A percentile compares a stretch with the other conserved stretches of the same genome.
These are phyloP conservation scores for Botryotinia convoluta DNA, from an alignment of 2,329 filamentous ascomycete genomes.

Conservation along the genomic window DNA sequence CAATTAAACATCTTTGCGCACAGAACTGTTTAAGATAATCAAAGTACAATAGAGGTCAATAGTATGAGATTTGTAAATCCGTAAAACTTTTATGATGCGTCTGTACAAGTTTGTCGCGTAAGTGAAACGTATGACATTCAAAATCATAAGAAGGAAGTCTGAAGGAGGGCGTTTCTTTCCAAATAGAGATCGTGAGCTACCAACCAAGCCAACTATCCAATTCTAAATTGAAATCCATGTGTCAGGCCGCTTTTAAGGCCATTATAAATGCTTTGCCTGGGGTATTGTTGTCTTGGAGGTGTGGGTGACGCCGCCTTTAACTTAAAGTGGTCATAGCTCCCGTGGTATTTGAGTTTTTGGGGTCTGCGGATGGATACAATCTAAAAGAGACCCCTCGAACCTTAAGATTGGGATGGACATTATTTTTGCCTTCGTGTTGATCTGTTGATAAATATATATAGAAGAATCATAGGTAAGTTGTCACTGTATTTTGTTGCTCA, in stretches of 20 bases:
- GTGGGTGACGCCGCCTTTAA: conserved; percentile 4
- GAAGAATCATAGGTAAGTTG: not conserved
- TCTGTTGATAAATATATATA: not conserved
- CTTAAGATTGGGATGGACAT: not conserved
- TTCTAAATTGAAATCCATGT: not conserved
- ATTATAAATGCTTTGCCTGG: not conserved
- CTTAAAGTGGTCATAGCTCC: conserved; percentile 5
- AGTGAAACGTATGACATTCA: conserved; percentile 20
- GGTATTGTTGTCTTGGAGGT: not conserved
- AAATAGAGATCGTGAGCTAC: conserved; percentile 10
- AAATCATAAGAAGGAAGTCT: conserved; percentile 6
- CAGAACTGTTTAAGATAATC: not conserved
- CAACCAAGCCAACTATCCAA: conserved; percentile 17
- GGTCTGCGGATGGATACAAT: not conserved
- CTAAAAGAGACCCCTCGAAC: not conserved
- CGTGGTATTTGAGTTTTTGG: not conserved
- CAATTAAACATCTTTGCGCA: conserved; percentile 20
- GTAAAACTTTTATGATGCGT: conserved; percentile 13
- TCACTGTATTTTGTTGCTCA: not conserved
- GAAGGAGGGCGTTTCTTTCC: conserved; percentile 13
- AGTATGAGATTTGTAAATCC: not conserved
- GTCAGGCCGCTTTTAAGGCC: conserved; percentile 17
- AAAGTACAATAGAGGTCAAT: not conserved
- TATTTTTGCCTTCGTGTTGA: not conserved
- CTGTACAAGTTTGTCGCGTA: conserved; percentile 18